A percentile compares a stretch with the other conserved stretches of the same genome.
Conservation (phyloP, 257 asterid genomes). For the Solanum pinnatisectum region DNA sequence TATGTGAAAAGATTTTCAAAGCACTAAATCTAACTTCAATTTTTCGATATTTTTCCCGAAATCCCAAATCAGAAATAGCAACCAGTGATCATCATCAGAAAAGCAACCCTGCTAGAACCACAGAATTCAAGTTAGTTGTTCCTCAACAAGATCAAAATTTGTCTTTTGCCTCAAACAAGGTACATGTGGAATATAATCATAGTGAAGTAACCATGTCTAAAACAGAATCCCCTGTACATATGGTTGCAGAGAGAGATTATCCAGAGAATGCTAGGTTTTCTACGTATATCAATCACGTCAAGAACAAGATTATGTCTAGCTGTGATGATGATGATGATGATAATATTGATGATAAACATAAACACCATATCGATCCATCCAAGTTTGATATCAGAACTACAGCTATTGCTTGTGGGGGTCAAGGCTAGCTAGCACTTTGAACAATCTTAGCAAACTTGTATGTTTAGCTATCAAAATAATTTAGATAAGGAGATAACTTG, state of each 20-base stretch:
- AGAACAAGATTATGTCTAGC: conserved; percentile 16
- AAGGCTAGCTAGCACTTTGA: background rate
- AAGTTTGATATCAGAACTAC: conserved; percentile 27
- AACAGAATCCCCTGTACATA: background rate
- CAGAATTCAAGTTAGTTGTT: background rate
- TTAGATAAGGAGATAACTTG: background rate
- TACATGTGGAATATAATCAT: background rate
- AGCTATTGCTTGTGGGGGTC: conserved; percentile 9
- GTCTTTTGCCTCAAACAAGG: background rate
- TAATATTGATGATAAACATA: conserved; percentile 3
- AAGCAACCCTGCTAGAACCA: background rate
- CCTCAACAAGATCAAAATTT: background rate
- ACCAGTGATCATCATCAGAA: background rate
- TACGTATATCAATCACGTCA: background rate
- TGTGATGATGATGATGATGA: conserved; percentile 14
- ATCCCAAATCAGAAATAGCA: background rate
- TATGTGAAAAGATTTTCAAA: background rate
- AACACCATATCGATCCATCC: conserved; percentile 22
- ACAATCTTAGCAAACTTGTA: background rate
- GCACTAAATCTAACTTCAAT: background rate
- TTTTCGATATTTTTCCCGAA: background rate
- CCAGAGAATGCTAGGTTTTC: background rate
- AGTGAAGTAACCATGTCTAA: background rate
- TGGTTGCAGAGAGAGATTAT: background rate
- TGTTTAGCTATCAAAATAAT: background rate